Evolutionary conservation across 768 basidiomycete genomes (phyloP), one percentile per base, ranked within the genome.

Genomic region (Ramaria sp.): DNA sequence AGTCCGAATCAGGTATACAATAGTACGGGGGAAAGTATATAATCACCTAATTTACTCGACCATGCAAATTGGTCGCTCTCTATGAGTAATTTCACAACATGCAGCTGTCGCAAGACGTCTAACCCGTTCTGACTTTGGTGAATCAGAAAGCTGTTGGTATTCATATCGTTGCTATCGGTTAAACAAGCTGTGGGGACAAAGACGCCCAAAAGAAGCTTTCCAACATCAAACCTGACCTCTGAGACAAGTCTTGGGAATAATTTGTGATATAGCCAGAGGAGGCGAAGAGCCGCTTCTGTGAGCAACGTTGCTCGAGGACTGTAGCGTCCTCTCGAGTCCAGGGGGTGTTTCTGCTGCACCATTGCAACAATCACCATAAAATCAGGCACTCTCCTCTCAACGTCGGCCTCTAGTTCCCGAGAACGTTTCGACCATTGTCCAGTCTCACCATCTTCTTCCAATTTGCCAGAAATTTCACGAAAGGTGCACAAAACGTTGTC

Each of bases 351-450:
- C 59, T 66, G 81, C 59, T 91, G 85, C 5, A 85, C 83, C 62
- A 93, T 87, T 0, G 82, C 88, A 9, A 96, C 76, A 52, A 96
- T 70, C 49, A 94, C 88, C 60, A 85, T 81, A 56, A 94, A 84
- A 48, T 94, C 93, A 0, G 95, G 94, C 1, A 94, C 76, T 5
- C 90, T 75, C 55, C 74, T 76, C 27, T 88, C 75, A 30, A 80
- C 75, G 66, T 93, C 89, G 60, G 76, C 72, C 64, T 88, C 83
- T n/a, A 92, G 62, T 58, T 94, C 89, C 32, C 69, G 67, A 43
- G 74, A 68, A 34, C 85, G 67, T 56, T 70, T 75, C n/a, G 70
- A 69, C 90, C 92, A 96, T 60, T 83, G 78, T 0, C 91, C 84
- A 20, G 79, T 74, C 27, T 70, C 67, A 58, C 78, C 75, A 10